Evolutionary conservation across 805 yeast genomes (phyloP), one percentile per base, ranked within the genome.

Genomic region (Spathaspora boniae): DNA sequence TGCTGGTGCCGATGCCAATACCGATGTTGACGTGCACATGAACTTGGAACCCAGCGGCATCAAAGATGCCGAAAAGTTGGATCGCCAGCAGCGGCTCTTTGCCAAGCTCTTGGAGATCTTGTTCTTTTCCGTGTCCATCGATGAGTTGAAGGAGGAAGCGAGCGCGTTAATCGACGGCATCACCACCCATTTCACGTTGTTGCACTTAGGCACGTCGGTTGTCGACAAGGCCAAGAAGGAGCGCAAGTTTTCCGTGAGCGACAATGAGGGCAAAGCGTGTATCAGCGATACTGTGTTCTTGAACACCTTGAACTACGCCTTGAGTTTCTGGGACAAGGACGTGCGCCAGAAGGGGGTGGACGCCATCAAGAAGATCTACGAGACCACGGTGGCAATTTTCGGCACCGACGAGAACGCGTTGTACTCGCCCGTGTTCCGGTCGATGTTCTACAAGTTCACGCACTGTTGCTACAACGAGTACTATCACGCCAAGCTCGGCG

Each of bases 391-490:
- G 1, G 54, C 73, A 0, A 56, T 93, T 1, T 86, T 87, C 59
- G 95, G 91, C 0, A 56, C 68, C 0, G 68, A 70, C 1, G 84
- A 79, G 14, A 74, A 77, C 30, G 82, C 86, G 1, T 68, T 82
- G 40, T 73, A 77, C 35, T 83, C 86, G 37, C 86, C 95, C 1
- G 70, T 88, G 24, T 74, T 88, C 45, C 74, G 93, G 40, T 72
- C 82, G 5, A 66, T 91, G 67, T 80, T 86, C 46, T 81, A 86
- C 33, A 82, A 81, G 35, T 83, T 94, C 50, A 80, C 93, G 29
- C 99, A 94, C 52, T 76, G 86, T 29, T 89, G 98, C 60, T 93
- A 85, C 54, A 94, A 86, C 43, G 96, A 86, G 56, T 82, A 79
- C 23, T 91, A 85, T 60, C 86, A 84, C 54, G 73, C 80, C 22